Conservation (phyloP, 176 grass and related monocot species). For the Musa itinerans region DNA sequence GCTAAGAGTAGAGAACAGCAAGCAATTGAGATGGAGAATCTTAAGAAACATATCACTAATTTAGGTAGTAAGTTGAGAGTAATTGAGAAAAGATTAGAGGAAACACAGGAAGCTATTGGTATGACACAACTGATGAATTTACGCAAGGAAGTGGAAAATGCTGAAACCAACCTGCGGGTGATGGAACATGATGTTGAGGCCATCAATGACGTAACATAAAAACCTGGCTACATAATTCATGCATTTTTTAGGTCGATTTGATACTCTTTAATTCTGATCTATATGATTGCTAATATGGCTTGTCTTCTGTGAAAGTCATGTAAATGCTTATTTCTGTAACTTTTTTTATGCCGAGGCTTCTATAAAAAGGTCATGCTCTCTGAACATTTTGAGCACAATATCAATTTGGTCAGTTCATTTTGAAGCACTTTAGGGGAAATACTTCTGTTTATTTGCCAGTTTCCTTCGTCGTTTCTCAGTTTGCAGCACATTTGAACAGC, state of each 20-base stretch:
- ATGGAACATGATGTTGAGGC: slow-evolving; percentile 41
- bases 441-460: neutral
- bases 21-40: slow-evolving; percentile 20
- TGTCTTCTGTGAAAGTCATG: neutral
- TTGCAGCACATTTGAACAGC: neutral
- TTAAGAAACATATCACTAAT: slow-evolving; percentile 40
- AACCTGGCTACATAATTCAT: neutral
- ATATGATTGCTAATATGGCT: neutral
- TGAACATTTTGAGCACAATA: neutral
- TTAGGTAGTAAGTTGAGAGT: slow-evolving; percentile 36
- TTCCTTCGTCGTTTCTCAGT: neutral
- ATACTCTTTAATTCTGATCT: neutral
- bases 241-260: neutral
- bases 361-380: neutral
- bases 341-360: neutral
- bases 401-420: neutral
- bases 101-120: slow-evolving; percentile 20
- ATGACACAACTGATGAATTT: slow-evolving; percentile 23
- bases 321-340: neutral
- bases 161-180: slow-evolving; percentile 34
- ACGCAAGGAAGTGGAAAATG: slow-evolving; percentile 46
- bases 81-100: slow-evolving; percentile 45
- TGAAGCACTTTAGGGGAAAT: neutral
- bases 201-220: slow-evolving; percentile 13
- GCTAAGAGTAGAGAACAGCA: slow-evolving; percentile 33